Percentiles rank a stretch among this genome's conserved stretches.
Evolutionary conservation across 768 basidiomycete genomes (phyloP).

Genomic region (Tulasnella sp.): DNA sequence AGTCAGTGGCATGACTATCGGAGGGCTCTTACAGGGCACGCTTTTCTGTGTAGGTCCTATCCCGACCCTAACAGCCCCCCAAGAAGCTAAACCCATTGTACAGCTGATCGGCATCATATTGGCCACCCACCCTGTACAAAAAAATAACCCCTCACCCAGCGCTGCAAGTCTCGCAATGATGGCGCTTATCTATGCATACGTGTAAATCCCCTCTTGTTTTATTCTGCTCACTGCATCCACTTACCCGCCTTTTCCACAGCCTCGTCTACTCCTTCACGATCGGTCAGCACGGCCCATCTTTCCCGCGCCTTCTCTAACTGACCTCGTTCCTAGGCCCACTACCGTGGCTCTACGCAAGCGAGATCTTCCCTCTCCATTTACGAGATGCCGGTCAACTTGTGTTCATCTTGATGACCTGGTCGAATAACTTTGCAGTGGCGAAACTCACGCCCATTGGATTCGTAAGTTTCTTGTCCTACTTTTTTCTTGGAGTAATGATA

Average conservation of each 20-base stretch:
- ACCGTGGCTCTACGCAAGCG: conserved; percentile 13
- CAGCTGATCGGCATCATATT: conserved; percentile 8
- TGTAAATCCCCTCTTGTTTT: not conserved
- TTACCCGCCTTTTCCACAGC: not conserved
- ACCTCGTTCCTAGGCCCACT: not conserved
- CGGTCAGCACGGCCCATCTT: not conserved
- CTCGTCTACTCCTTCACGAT: conserved; percentile 14
- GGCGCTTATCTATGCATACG: conserved; percentile 11
- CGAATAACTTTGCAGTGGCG: conserved; percentile 11
- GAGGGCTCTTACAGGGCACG: conserved; percentile 2
- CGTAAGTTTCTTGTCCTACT: not conserved
- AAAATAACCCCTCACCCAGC: not conserved
- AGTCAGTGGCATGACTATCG: conserved; percentile 4
- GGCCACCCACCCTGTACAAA: not conserved
- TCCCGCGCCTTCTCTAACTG: not conserved
- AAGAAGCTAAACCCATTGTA: not conserved
- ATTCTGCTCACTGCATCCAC: not conserved
- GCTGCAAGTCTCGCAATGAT: conserved; percentile 10
- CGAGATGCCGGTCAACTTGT: conserved; percentile 11
- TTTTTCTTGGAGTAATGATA: not conserved
- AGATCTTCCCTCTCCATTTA: conserved; percentile 10
- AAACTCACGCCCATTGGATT: conserved; percentile 14
- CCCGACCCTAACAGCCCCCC: not conserved
- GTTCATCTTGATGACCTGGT: conserved; percentile 10
- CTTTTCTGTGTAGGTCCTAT: conserved; percentile 7